Base-by-base conservation (phyloP, 352 stramenopile genomes). In the Phytophthora niederhauseri region DNA sequence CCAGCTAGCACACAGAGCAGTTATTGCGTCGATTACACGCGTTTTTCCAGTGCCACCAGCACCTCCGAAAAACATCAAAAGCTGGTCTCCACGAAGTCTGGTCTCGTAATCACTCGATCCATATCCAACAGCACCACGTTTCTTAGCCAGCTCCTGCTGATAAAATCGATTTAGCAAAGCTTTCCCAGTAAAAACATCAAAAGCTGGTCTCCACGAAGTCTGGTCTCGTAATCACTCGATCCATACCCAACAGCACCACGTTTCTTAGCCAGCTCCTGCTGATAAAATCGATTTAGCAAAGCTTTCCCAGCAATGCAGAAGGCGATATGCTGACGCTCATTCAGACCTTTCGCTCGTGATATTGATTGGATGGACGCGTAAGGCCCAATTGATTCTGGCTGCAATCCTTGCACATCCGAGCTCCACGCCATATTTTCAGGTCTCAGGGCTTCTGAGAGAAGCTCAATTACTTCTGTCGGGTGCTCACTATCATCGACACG, bases 1-100 rank as follows among this genome's bases (percentile, higher is more conserved):
- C 49, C 59, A 68, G n/a, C 52, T 57, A 14, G 19, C 19, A 48
- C 61, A 68, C 19, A 62, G 30, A 9, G 14, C 30, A 0, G 41
- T 9, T 9, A 68, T 31, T 3, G 52, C 61, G 22, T 26, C 52
- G 5, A 63, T 30, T 4, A 63, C 20, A 2, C 61, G 52, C 1
- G 28, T 63, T 60, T 68, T 68, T 6, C 59, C 48, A 0, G 49
- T 66, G 17, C 31, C 53, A 6, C 43, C 52, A 41, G 51, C 59
- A 8, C 31, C 31, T 8, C 31, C 31, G 12, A 41, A 41, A 41
- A 41, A 41, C 31, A 41, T 41, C 31, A 41, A 41, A 41, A 41
- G 31, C 31, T 41, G 31, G 12, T 41, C 31, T 41, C 4, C 31
- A 11, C 14, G 31, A 11, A 41, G 31, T 15, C 12, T 41, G 31